These are phyloP conservation scores for Leptographium galeiforme DNA, from an alignment of 2,329 filamentous ascomycete species.

Conservation along the genomic window DNA sequence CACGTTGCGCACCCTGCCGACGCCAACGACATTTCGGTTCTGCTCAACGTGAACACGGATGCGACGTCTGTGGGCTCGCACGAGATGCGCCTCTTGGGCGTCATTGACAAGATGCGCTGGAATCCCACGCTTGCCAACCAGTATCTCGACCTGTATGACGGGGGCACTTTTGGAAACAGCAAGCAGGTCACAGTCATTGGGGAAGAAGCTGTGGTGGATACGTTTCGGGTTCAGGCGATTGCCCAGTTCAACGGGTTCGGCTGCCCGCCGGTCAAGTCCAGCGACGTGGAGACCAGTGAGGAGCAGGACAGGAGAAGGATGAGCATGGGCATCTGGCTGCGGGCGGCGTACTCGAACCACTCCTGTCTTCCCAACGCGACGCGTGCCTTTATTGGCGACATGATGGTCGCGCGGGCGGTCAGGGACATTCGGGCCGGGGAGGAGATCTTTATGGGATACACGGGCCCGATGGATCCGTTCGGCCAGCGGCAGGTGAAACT, in stretches of 20 bases:
- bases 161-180: conserved; percentile 3
- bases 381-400: conserved; percentile 22
- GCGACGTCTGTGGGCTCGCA: background rate
- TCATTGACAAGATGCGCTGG: conserved; percentile 9
- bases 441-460: conserved; percentile 4
- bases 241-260: conserved; percentile 9
- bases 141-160: conserved; percentile 10
- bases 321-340: conserved; percentile 20
- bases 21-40: conserved; percentile 27
- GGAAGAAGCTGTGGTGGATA: conserved; percentile 8
- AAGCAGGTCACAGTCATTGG: conserved; percentile 6
- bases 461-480: background rate
- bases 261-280: conserved; percentile 7
- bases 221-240: conserved; percentile 10
- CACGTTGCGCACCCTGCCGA: conserved; percentile 26
- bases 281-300: background rate
- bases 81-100: background rate
- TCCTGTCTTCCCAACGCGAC: conserved; percentile 20
- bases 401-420: conserved; percentile 11
- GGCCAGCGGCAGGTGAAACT: background rate
- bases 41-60: conserved; percentile 26
- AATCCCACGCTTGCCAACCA: conserved; percentile 8
- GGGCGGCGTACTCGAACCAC: conserved; percentile 24
- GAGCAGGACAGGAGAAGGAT: too few species aligned
- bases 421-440: conserved; percentile 1